A percentile compares a stretch with the other conserved stretches of the same genome.
phyloP scores from a whole-genome alignment of 148 eudicot species.

The Nyssa sinensis region DNA sequence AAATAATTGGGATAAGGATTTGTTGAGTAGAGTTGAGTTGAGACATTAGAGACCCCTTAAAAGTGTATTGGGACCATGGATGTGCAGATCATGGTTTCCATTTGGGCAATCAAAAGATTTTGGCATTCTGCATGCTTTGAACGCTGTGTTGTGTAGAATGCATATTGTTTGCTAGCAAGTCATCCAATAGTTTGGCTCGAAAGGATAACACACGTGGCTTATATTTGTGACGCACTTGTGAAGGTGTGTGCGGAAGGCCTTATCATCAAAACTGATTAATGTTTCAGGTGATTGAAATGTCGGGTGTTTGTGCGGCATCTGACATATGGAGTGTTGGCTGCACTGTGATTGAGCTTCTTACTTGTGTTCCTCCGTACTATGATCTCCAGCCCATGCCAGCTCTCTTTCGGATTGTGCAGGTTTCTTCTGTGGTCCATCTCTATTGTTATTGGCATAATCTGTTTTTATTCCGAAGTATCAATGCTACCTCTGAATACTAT shows the following conservation, averaged over 20 bases:
- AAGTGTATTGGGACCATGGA: not conserved
- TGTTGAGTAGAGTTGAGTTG: too few species aligned
- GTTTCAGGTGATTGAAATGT: constrained; percentile 97
- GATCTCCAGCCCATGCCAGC: constrained; percentile 99
- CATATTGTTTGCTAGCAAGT: not conserved
- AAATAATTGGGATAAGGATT: too few species aligned
- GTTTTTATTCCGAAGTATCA: not conserved
- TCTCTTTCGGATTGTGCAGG: constrained; percentile 99
- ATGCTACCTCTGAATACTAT: not conserved
- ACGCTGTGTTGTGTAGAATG: not conserved
- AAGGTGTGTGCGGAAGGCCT: not conserved
- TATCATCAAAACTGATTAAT: constrained; percentile 7
- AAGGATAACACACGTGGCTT: not conserved
- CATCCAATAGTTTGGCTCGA: constrained; percentile 1
- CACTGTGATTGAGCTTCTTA: constrained; percentile 98
- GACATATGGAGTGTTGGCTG: constrained; percentile 99
- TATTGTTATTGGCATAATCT: not conserved
- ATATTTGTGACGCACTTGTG: not conserved
- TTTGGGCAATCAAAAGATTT: not conserved
- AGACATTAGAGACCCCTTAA: not conserved
- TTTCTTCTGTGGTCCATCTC: constrained; percentile 17
- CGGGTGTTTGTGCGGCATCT: constrained; percentile 99
- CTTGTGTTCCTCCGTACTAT: constrained; percentile 95
- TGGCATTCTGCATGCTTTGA: constrained; percentile 1
- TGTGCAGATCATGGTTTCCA: constrained; percentile 1